Base-by-base conservation (phyloP, 768 basidiomycete species). In the Boletus rufocinnamomeus region DNA sequence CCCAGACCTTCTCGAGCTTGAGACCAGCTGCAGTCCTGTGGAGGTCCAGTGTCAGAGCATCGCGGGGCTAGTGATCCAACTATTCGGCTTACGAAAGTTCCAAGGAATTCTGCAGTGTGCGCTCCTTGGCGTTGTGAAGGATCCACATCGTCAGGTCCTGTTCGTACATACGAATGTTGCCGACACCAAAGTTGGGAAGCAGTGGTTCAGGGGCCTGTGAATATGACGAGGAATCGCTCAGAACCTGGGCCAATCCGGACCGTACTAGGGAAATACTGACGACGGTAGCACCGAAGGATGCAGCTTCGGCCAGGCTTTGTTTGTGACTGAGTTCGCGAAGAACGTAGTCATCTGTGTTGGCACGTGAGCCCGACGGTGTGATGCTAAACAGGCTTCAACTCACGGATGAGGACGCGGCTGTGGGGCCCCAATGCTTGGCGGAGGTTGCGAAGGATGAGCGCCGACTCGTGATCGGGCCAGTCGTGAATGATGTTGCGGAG, bases 141-240 rank as follows among this genome's bases (percentile, higher is more conserved):
- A 72, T 46, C 60, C 59, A 65, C 74, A 75, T 76, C 2, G 57
- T 53, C 48, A 76, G 2, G 44, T 75, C 76, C 37, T 63, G 63
- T 32, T 71, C 56, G 56, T 76, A 71, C 56, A 68, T 56, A 1
- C 67, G 66, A 21, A 68, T 61, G 37, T 62, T 66, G 3, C 73
- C 73, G 10, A 63, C 66, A 17, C 75, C 74, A 51, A 68, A 74
- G 63, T 73, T 76, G 5, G 69, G 58, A 25, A 74, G 63, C 32
- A 76, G 40, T 9, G 72, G 75, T 45, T 69, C 65, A 30, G 75
- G 75, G 2, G 75, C 74, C 73, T 75, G 62, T 34, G 19, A 34
- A 50, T 9, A 27, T 21, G 7, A 23, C 5, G 17, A 27, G 8
- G 32, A 6, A 43, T 52, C 13, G 4, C 3, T 58, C 54, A 54